Conservation (phyloP, 345 rosid genomes). For the Excoecaria agallocha region DNA sequence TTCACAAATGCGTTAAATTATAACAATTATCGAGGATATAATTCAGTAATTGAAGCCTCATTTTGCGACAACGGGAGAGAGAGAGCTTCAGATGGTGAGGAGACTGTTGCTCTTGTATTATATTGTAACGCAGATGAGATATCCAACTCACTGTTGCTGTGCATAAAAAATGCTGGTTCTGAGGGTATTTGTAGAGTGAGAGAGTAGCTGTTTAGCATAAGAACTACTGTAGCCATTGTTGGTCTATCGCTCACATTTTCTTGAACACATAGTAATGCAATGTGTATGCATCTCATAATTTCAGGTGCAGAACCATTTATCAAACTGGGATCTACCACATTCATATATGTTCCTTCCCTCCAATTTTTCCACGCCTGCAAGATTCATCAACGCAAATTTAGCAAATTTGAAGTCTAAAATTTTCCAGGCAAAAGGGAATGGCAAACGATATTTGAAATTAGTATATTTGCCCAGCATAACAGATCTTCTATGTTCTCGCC, state of each 20-base stretch:
- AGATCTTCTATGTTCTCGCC: too few relatives aligned
- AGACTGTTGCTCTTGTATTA: constrained; percentile 9
- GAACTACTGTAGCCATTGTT: constrained; percentile 43
- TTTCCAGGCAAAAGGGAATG: too few relatives aligned
- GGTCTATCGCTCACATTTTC: constrained; percentile 40
- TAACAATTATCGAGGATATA: not conserved
- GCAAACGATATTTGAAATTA: too few relatives aligned
- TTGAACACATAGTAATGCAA: constrained; percentile 58
- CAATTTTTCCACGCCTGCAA: constrained; percentile 36
- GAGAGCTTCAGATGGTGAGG: not conserved
- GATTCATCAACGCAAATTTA: too few relatives aligned
- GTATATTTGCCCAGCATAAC: too few relatives aligned
- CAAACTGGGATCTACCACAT: constrained; percentile 40
- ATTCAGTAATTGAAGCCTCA: constrained; percentile 23
- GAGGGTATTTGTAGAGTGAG: constrained; percentile 39
- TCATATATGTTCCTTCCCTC: constrained; percentile 35
- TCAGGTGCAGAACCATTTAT: constrained; percentile 27
- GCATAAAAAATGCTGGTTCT: constrained; percentile 37
- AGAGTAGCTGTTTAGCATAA: constrained; percentile 47
- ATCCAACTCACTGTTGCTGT: constrained; percentile 6
- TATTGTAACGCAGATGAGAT: constrained; percentile 1
- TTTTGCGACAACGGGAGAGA: constrained; percentile 4
- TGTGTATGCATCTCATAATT: constrained; percentile 48
- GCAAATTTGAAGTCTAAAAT: too few relatives aligned
- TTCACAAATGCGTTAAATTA: too few relatives aligned